phyloP scores from a whole-genome alignment of 2,329 filamentous ascomycete species.

The Botrytis medusae region DNA sequence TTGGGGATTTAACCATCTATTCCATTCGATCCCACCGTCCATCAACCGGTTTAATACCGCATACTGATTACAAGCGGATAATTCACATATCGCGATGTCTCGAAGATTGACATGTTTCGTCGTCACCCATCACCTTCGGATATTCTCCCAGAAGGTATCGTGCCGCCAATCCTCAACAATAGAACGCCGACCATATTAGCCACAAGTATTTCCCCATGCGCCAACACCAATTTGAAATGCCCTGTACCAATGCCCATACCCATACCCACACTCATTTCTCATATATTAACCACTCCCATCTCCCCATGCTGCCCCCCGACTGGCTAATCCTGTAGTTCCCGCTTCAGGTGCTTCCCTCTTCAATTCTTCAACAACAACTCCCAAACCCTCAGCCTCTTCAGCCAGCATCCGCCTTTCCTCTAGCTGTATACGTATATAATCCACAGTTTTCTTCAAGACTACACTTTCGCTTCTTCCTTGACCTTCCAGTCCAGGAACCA shows the following conservation, averaged over 20 bases:
- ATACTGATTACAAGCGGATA: background rate
- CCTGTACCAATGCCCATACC: background rate
- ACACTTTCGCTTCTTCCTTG: slow-evolving; percentile 69
- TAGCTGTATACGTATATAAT: slow-evolving; percentile 52
- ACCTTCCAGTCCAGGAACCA: slow-evolving; percentile 68
- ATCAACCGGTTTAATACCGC: background rate
- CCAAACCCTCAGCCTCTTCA: slow-evolving; percentile 50
- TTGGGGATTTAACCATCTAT: background rate
- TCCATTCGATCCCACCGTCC: background rate
- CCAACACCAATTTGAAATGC: slow-evolving; percentile 1
- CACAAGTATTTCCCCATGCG: background rate
- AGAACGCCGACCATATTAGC: background rate
- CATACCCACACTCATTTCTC: background rate
- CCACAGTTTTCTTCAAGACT: slow-evolving; percentile 59
- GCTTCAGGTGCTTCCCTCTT: slow-evolving; percentile 22
- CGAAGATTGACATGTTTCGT: background rate
- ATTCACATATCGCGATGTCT: background rate
- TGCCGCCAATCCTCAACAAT: slow-evolving; percentile 1
- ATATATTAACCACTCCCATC: background rate
- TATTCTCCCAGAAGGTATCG: background rate
- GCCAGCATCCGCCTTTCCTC: slow-evolving; percentile 51
- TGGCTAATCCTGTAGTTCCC: background rate
- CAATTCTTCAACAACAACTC: slow-evolving; percentile 46
- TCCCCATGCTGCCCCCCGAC: background rate
- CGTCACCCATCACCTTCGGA: background rate